A percentile compares a stretch with the other conserved stretches of the same genome.
Conservation (phyloP, 2,329 filamentous ascomycete genomes). For the Zymoseptoria pseudotritici region DNA sequence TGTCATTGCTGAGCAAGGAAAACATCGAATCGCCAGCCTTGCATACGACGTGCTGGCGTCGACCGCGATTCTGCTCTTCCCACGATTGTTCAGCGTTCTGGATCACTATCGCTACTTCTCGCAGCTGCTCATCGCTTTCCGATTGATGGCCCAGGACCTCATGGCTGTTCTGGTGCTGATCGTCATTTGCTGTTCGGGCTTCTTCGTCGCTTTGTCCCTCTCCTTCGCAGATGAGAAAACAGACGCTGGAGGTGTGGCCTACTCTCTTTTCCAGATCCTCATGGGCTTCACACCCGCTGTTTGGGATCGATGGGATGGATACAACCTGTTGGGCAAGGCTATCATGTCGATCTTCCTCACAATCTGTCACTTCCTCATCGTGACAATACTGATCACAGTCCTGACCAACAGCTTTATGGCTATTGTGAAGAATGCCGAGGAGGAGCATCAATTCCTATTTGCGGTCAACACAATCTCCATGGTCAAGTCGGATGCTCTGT, state of each 20-base stretch:
- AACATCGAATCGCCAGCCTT: constrained; percentile 66
- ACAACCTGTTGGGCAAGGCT: constrained; percentile 69
- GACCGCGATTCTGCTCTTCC: constrained; percentile 81
- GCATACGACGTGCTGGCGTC: constrained; percentile 92
- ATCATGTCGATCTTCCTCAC: constrained; percentile 79
- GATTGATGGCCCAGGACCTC: constrained; percentile 86
- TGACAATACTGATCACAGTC: constrained; percentile 93
- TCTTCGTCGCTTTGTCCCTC: constrained; percentile 88
- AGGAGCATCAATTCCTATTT: constrained; percentile 88
- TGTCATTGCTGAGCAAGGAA: constrained; percentile 64
- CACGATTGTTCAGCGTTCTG: constrained; percentile 82
- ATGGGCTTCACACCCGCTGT: constrained; percentile 95
- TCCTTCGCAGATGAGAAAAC: constrained; percentile 65
- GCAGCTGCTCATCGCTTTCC: constrained; percentile 85
- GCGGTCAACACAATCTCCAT: constrained; percentile 96
- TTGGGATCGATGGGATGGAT: constrained; percentile 80
- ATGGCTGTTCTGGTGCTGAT: constrained; percentile 78
- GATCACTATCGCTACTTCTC: constrained; percentile 97
- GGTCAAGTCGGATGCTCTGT: constrained; percentile 95
- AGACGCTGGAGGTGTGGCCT: constrained; percentile 68
- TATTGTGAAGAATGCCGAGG: constrained; percentile 84
- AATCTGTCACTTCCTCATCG: constrained; percentile 89
- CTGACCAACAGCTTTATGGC: constrained; percentile 94
- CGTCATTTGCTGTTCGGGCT: constrained; percentile 82
- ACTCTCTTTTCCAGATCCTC: constrained; percentile 83